Percentiles rank a stretch among this genome's conserved stretches.
Conservation (phyloP, 2,329 filamentous ascomycete species). For the Ceratocystis destructans region DNA sequence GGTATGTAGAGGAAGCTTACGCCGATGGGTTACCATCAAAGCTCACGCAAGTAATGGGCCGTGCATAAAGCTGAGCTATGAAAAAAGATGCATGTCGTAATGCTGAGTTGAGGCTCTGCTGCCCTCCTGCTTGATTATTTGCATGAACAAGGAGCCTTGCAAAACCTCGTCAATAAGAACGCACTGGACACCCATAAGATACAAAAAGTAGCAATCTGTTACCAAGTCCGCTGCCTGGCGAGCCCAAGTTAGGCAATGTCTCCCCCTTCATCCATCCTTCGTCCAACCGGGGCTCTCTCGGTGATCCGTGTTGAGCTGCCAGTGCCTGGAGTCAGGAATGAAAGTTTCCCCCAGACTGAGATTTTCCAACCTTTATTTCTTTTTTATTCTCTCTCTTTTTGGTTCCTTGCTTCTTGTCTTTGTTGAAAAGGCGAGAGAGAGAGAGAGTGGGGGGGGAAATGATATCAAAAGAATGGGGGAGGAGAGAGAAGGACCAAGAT, state of each 20-base stretch:
- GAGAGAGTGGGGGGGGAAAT: not conserved
- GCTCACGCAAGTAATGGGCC: too few relatives aligned
- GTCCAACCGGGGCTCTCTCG: not conserved
- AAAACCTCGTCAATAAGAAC: conserved; percentile 1
- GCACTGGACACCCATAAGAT: conserved; percentile 1
- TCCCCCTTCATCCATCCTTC: not conserved
- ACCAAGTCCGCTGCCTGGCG: not conserved
- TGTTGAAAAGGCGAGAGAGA: not conserved
- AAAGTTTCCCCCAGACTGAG: not conserved
- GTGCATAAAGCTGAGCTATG: too few relatives aligned
- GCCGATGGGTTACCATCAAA: too few relatives aligned
- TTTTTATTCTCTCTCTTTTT: not conserved
- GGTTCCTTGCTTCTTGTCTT: not conserved
- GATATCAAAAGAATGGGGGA: not conserved
- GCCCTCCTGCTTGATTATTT: not conserved
- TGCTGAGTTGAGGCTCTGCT: not conserved
- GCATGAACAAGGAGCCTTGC: not conserved
- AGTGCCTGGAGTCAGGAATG: not conserved
- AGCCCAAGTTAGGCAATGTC: not conserved
- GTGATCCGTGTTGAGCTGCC: conserved; percentile 2
- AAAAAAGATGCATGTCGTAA: too few relatives aligned
- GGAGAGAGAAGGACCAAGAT: not conserved
- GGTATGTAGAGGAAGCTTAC: too few relatives aligned
- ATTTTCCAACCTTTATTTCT: not conserved
- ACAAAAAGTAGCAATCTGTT: not conserved